These are phyloP conservation scores for Arabidopsis lyrata DNA, from an alignment of 441 rosid genomes.

Conservation along the genomic window DNA sequence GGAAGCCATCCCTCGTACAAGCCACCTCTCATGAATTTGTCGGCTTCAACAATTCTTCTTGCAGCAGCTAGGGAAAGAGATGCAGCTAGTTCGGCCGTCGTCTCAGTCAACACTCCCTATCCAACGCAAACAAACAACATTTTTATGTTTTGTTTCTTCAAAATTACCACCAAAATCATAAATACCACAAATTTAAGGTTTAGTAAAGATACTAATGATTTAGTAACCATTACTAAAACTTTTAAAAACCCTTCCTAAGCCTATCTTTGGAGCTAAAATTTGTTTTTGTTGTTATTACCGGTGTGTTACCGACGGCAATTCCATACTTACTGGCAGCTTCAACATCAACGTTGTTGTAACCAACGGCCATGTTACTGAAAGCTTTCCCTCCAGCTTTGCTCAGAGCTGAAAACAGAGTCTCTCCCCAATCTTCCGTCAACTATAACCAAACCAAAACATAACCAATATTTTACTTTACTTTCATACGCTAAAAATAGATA, in stretches of 20 bases:
- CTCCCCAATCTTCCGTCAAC: constrained; percentile 98
- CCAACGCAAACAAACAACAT: constrained; percentile 21
- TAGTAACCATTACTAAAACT: background rate
- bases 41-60: constrained; percentile 95
- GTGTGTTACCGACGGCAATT: constrained; percentile 95
- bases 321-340: constrained; percentile 92
- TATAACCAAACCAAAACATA: constrained; percentile 45
- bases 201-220: background rate
- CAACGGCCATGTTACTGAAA: constrained; percentile 98
- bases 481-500: background rate
- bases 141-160: background rate
- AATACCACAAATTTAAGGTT: background rate
- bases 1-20: constrained; percentile 99
- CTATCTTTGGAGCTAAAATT: background rate
- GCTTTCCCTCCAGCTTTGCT: constrained; percentile 95
- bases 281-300: constrained; percentile 53
- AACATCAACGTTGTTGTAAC: constrained; percentile 97
- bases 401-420: constrained; percentile 82
- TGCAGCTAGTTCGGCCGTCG: constrained; percentile 95
- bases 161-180: background rate
- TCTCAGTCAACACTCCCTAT: constrained; percentile 96
- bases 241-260: background rate
- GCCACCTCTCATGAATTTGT: constrained; percentile 94
- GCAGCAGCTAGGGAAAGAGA: constrained; percentile 89
- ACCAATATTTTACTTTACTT: background rate